Percentiles rank a stretch among this genome's conserved stretches.
These are phyloP conservation scores for Theileria annulata DNA, from an alignment of 169 alveolate genomes.

Conservation along the genomic window DNA sequence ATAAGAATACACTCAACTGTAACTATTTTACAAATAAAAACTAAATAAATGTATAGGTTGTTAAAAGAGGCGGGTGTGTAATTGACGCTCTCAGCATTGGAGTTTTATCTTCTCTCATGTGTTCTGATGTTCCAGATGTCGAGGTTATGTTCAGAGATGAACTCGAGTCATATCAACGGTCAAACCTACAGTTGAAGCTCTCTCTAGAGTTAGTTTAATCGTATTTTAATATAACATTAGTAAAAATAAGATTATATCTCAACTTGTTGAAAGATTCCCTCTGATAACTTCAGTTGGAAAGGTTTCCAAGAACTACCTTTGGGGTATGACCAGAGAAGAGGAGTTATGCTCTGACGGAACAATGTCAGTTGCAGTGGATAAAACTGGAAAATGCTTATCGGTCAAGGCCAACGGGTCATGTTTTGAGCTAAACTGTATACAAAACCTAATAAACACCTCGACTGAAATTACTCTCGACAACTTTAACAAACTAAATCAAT, in stretches of 20 bases:
- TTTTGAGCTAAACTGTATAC: conserved; percentile 19
- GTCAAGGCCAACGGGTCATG: conserved; percentile 42
- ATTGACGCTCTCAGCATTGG: conserved; percentile 74
- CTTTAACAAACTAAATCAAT: neutral
- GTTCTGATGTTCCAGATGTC: conserved; percentile 67
- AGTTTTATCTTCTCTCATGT: conserved; percentile 63
- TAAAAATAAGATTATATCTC: conserved; percentile 20
- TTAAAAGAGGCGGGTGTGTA: conserved; percentile 72
- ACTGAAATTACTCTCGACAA: neutral
- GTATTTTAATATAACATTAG: neutral
- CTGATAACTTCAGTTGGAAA: conserved; percentile 36
- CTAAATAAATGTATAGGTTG: conserved; percentile 41
- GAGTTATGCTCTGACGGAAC: conserved; percentile 58
- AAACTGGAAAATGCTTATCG: conserved; percentile 39
- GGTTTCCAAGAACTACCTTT: conserved; percentile 25
- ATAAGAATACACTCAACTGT: conserved; percentile 63
- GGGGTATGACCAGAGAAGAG: conserved; percentile 58
- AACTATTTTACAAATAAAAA: neutral
- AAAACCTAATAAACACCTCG: conserved; percentile 1
- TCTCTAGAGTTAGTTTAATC: neutral
- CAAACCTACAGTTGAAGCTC: conserved; percentile 41
- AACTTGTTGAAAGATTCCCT: conserved; percentile 32
- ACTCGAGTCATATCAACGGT: conserved; percentile 39
- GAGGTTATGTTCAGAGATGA: conserved; percentile 59
- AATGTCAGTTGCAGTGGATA: conserved; percentile 49